A percentile compares a stretch with the other conserved stretches of the same genome.
These are phyloP conservation scores for Cafeteria roenbergensis DNA, from an alignment of 108 stramenopile species.

Conservation along the genomic window DNA sequence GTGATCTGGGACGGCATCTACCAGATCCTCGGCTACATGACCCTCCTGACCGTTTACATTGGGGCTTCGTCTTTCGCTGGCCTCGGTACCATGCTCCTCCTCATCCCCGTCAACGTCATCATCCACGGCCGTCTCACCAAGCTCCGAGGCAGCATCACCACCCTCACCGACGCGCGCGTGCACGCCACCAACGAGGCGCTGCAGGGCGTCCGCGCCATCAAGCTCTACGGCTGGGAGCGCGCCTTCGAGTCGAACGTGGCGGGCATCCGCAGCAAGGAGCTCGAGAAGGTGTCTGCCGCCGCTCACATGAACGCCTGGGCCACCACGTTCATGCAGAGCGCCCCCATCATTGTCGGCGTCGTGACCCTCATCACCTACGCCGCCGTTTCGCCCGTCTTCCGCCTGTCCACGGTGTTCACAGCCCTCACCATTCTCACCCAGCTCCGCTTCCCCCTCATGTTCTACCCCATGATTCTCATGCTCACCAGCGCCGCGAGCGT, in stretches of 20 bases:
- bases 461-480: constrained; percentile 27
- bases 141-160: constrained; percentile 52
- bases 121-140: constrained; percentile 15
- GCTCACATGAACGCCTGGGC: constrained; percentile 17
- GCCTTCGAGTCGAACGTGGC: constrained; percentile 49
- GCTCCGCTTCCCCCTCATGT: constrained; percentile 28
- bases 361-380: constrained; percentile 10
- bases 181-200: constrained; percentile 71
- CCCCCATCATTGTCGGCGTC: constrained; percentile 6
- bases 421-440: constrained; percentile 25
- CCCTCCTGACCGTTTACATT: constrained; percentile 9
- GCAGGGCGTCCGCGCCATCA: constrained; percentile 72
- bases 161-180: constrained; percentile 60
- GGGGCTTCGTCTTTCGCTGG: neutral
- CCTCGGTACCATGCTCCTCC: constrained; percentile 8
- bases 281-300: constrained; percentile 23
- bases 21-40: neutral
- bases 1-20: constrained; percentile 23
- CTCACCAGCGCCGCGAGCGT: constrained; percentile 12
- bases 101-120: constrained; percentile 4
- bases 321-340: neutral
- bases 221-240: constrained; percentile 78
- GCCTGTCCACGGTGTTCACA: constrained; percentile 28
- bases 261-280: constrained; percentile 44
- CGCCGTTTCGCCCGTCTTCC: constrained; percentile 15